Conservation (phyloP, 2,329 filamentous ascomycete species). For the Blastomyces gilchristii region DNA sequence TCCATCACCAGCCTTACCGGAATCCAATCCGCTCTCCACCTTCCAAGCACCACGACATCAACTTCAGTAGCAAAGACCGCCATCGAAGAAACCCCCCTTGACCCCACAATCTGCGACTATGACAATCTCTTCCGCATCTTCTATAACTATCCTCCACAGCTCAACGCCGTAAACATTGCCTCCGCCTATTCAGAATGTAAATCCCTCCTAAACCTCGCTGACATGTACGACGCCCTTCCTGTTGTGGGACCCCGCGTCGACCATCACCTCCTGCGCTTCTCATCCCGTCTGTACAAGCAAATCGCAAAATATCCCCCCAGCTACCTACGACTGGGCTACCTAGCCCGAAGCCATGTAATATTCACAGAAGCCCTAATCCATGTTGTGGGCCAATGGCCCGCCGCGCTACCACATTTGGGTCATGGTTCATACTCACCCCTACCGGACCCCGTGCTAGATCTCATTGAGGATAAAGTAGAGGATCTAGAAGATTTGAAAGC, state of each 20-base stretch:
- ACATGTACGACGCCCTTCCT: constrained; percentile 83
- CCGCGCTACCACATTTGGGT: constrained; percentile 65
- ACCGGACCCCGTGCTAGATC: constrained; percentile 65
- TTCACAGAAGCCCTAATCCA: constrained; percentile 84
- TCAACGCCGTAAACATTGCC: constrained; percentile 81
- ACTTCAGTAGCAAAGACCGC: constrained; percentile 37
- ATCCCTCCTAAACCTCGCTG: constrained; percentile 74
- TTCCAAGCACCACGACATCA: constrained; percentile 33
- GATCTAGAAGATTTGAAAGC: constrained; percentile 76
- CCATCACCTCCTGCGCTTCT: constrained; percentile 87
- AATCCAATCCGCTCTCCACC: constrained; percentile 43
- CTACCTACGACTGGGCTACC: constrained; percentile 80
- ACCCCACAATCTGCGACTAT: constrained; percentile 80
- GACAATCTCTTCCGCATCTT: constrained; percentile 93
- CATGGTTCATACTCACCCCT: constrained; percentile 45
- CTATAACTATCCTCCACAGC: constrained; percentile 77
- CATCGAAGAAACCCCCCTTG: constrained; percentile 48
- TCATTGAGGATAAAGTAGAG: constrained; percentile 92
- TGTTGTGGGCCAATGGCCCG: constrained; percentile 88
- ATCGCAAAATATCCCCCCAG: constrained; percentile 92
- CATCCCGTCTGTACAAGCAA: constrained; percentile 84
- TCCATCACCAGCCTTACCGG: constrained; percentile 69
- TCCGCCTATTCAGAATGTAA: constrained; percentile 92
- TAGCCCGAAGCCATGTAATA: constrained; percentile 72
- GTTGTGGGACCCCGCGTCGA: constrained; percentile 85